Base-by-base conservation (phyloP, 306 rosid genomes). In the Cyamopsis tetragonoloba region DNA sequence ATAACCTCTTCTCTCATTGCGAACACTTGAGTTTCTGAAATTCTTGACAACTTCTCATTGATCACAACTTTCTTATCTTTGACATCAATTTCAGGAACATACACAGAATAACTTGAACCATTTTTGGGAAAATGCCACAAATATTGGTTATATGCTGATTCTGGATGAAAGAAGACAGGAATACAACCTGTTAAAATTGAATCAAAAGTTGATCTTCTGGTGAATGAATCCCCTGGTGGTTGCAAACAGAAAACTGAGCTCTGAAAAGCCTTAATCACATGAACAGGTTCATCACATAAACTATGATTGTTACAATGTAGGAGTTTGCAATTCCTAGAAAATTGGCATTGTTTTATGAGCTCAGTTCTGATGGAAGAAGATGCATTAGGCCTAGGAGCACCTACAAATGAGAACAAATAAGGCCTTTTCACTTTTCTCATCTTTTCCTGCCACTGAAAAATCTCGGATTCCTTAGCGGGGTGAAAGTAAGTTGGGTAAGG, bases 401-500 rank as follows among this genome's bases (percentile, higher is more conserved):
- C 87, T 0, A 71, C 83, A 43, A 85, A 85, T 41, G 91, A 54
- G 58, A 85, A 82, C 69, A 85, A 51, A 50, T 71, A 43, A 7
- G 57, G 71, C 78, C 91, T 77, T 47, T 59, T 80, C 74, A 42
- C 27, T 50, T 8, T 68, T 13, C 80, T 75, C 79, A 85, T 41
- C 24, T 56, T 80, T 19, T 62, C 48, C 47, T 82, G 84, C 91
- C 91, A 82, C 53, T 46, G 18, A 2, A 56, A 5, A 41, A 85
- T 71, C 53, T 85, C 80, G 0, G 0, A 7, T 3, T 72, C 80
- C 27, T 68, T 68, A 0, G 80, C 63, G 38, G 91, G 87, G 19
- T 85, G 91, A 54, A 85, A 82, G 69, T 72, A 71, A 3, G 85
- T 85, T 10, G 91, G 91, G 43, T 85, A 85, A 20, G 91, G 87